Conservation (phyloP, 176 grass and related monocot genomes). For the Phoenix roebelenii region DNA sequence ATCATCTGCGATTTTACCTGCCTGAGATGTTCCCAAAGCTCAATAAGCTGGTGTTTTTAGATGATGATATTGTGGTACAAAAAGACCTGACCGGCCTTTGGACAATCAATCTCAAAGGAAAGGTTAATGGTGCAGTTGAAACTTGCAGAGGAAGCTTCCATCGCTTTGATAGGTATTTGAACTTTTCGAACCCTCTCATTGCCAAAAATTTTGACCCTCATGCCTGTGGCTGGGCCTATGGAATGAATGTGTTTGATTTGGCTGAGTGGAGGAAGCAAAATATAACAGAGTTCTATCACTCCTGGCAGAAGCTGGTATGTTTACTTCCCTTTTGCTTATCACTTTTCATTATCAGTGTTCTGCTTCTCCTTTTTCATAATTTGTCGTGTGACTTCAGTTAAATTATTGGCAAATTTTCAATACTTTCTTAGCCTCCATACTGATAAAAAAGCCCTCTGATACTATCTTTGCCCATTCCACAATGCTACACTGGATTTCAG, state of each 20-base stretch:
- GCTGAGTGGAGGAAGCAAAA: conserved; percentile 93
- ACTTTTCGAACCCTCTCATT: conserved; percentile 89
- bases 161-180: conserved; percentile 81
- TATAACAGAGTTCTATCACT: conserved; percentile 71
- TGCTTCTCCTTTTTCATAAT: no score
- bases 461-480: no score
- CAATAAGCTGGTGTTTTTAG: conserved; percentile 75
- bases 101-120: conserved; percentile 71
- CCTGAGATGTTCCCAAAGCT: conserved; percentile 88
- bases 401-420: no score
- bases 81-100: conserved; percentile 61
- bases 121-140: conserved; percentile 84
- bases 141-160: conserved; percentile 79
- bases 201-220: conserved; percentile 63
- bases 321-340: no score
- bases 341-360: no score
- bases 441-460: no score
- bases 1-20: conserved; percentile 93
- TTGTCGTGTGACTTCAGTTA: no score
- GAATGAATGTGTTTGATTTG: conserved; percentile 95
- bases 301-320: conserved; percentile 68
- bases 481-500: no score
- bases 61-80: conserved; percentile 83
- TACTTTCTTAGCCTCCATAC: no score
- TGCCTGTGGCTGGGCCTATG: conserved; percentile 82